Evolutionary conservation across 1,284 basidiomycete species (phyloP).

Genomic region (Apiotrichum gracile): DNA sequence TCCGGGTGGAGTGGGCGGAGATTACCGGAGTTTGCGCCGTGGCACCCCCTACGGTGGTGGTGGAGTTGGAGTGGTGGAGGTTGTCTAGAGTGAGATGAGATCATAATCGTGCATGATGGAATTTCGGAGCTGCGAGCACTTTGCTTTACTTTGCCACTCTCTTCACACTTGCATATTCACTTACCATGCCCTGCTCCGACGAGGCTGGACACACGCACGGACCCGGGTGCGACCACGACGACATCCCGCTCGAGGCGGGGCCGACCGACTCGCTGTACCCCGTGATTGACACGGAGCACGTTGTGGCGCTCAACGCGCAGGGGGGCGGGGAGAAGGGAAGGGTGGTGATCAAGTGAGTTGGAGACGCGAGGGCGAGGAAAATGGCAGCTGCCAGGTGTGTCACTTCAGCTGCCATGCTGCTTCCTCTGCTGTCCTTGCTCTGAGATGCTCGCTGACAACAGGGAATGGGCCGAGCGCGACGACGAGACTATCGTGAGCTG

Average conservation of each 20-base stretch:
- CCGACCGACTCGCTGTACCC: conserved; percentile 39
- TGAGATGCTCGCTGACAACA: neutral
- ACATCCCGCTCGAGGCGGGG: conserved; percentile 39
- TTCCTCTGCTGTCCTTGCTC: too few species aligned
- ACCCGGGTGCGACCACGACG: conserved; percentile 31
- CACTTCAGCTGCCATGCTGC: too few species aligned
- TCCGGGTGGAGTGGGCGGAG: neutral
- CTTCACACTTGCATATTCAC: too few species aligned
- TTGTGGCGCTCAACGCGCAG: conserved; percentile 41
- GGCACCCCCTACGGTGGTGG: neutral
- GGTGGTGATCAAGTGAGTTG: conserved; percentile 46
- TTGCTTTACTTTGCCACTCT: too few species aligned
- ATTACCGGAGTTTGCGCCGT: neutral
- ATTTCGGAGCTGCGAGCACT: too few species aligned
- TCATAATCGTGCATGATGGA: too few species aligned
- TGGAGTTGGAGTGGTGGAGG: neutral
- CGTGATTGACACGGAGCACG: conserved; percentile 43
- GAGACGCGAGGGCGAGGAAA: too few species aligned
- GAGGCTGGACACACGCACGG: conserved; percentile 30
- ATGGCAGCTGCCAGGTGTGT: too few species aligned
- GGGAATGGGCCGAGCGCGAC: conserved; percentile 39
- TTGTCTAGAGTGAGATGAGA: too few species aligned
- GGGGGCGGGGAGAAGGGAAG: conserved; percentile 39
- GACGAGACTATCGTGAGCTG: conserved; percentile 38
- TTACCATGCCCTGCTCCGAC: conserved; percentile 35